Conservation (phyloP, 2,329 filamentous ascomycete genomes). For the Sporothrix luriei region DNA sequence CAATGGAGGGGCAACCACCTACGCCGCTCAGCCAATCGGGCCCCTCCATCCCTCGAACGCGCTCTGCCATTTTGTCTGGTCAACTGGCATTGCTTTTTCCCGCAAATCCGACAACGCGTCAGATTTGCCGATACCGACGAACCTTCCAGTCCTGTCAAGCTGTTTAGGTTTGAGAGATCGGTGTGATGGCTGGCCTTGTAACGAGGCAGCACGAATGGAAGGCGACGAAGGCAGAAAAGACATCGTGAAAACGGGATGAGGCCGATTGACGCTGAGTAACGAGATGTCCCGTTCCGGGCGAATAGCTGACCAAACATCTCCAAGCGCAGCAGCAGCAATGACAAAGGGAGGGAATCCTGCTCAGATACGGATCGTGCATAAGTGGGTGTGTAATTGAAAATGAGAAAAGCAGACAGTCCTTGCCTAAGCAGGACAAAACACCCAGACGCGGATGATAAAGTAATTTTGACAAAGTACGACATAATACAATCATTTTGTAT, state of each 20-base stretch:
- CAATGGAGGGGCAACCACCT: background rate
- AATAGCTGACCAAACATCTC: constrained; percentile 11
- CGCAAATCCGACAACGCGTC: constrained; percentile 20
- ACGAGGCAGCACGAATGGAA: too few species aligned
- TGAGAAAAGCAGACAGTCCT: background rate
- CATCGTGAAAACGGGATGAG: background rate
- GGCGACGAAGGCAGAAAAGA: background rate
- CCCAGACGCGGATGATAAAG: background rate
- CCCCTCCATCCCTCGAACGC: background rate
- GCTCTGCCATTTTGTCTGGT: background rate
- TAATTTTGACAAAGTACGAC: background rate
- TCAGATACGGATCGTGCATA: constrained; percentile 8
- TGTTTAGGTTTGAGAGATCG: background rate
- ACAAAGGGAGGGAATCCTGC: background rate
- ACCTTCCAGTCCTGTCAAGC: background rate
- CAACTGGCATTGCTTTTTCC: background rate
- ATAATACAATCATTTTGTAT: too few species aligned
- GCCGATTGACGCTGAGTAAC: constrained; percentile 5
- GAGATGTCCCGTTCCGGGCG: background rate
- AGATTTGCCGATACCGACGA: constrained; percentile 7
- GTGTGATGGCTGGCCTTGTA: too few species aligned
- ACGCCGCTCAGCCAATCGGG: constrained; percentile 21
- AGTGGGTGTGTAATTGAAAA: background rate
- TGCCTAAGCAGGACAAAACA: background rate
- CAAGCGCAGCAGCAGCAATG: background rate